Conservation (phyloP, 495 filamentous ascomycete genomes). For the Aspergillus baeticus region DNA sequence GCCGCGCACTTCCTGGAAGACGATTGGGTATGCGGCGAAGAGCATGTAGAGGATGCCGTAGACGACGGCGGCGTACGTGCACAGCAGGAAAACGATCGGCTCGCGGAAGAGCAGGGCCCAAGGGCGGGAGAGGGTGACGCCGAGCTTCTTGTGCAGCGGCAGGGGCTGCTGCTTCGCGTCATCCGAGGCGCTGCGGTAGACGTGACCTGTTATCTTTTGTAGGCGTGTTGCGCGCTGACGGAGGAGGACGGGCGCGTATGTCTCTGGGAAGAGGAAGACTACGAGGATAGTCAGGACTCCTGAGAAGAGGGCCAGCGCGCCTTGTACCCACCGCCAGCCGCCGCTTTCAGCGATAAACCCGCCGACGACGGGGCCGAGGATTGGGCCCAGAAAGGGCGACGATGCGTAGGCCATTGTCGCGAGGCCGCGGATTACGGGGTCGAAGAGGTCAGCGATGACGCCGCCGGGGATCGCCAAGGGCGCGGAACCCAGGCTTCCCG, state of each 20-base stretch:
- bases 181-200: constrained; percentile 50
- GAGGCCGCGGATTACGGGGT: constrained; percentile 57
- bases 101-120: constrained; percentile 50
- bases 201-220: constrained; percentile 53
- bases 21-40: constrained; percentile 78
- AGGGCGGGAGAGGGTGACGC: constrained; percentile 43
- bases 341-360: constrained; percentile 46
- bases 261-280: constrained; percentile 55
- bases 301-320: constrained; percentile 66
- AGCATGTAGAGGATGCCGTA: constrained; percentile 81
- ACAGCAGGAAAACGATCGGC: constrained; percentile 63
- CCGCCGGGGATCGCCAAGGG: constrained; percentile 71
- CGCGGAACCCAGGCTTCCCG: constrained; percentile 71
- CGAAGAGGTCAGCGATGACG: constrained; percentile 73
- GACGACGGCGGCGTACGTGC: constrained; percentile 69
- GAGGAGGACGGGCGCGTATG: constrained; percentile 59
- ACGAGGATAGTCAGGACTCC: constrained; percentile 52
- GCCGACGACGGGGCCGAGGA: constrained; percentile 57
- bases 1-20: constrained; percentile 68
- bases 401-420: constrained; percentile 62
- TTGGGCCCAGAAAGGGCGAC: constrained; percentile 57
- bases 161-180: constrained; percentile 38
- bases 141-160: constrained; percentile 36
- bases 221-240: constrained; percentile 49
- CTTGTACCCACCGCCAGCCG: constrained; percentile 33